Base-by-base conservation (phyloP, 495 filamentous ascomycete species). In the Penicillium simplicissimum region DNA sequence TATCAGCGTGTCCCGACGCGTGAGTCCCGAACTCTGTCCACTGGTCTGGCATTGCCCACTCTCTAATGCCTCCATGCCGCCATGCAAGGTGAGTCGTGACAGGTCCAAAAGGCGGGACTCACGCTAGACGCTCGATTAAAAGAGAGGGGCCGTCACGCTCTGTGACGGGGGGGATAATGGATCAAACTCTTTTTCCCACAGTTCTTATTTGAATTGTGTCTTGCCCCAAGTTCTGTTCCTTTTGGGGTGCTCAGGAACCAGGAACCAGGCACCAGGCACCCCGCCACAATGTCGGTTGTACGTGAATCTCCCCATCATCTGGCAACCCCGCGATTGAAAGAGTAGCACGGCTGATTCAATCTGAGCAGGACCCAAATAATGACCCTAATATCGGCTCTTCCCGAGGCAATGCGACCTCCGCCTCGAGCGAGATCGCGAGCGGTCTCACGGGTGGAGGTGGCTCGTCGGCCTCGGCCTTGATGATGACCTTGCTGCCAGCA, bases 401-500 rank as follows among this genome's bases (percentile, higher is more conserved):
- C 21, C 76, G 76, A 48, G 74, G 76, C n/a, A 68, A 77, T 65
- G 73, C 78, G 0, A 73, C 73, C 8, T 70, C 78, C 8, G 74
- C 74, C 1, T 73, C 74, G 5, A 72, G 75, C 14, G 69, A 78
- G 19, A 52, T 70, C 17, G 66, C 70, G n/a, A 63, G 67, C 14
- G 62, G 65, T 14, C 60, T 79, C 23, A 74, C 67, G 13, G 71
- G 69, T 8, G 63, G 49, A 6, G 67, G 67, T 25, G 73, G 75
- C 15, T 78, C 78, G 0, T 81, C 78, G 5, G 66, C 71, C 28
- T 83, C 84, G 49, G 81, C 84, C 21, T 76, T 95, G 66, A 58
- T 93, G 52, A 85, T 88, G 54, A 95, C 92, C 9, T 74, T 96
- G 15, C 81, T 82, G 7, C 90, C 92, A 23, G 87, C 90, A 23